Evolutionary conservation across 352 stramenopile genomes (phyloP), one percentile per base, ranked within the genome.

Genomic region (Globisporangium echinulatum): DNA sequence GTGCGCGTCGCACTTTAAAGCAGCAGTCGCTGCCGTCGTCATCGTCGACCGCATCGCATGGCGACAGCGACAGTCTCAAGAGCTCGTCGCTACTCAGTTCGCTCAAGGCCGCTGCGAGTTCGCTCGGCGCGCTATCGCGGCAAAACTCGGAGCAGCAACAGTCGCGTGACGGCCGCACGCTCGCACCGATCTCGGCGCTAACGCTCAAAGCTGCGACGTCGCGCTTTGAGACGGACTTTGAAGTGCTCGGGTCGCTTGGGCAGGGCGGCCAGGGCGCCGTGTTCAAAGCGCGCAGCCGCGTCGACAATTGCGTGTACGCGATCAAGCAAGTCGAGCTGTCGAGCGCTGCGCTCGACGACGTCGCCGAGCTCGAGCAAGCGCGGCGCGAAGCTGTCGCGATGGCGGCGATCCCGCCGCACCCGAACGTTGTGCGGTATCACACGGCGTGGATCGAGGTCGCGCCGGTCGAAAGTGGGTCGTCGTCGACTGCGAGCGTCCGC

Each of bases 371-470:
- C 13, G 74, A 83, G 67, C 78, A 91, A 63, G 79, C 77, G 10
- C 54, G 90, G 19, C 82, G 82, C 58, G 82, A 94, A 74, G 80
- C 89, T 38, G 79, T 82, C 7, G 78, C 80, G 3, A 94, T 92
- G 84, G 80, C 82, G 5, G 73, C 70, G 0, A 85, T 94, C 68
- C 66, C 75, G 15, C 72, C 74, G 4, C 82, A 94, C 66, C 36
- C 53, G 1, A 94, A 94, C 54, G 81, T 94, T 5, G 80, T 94
- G 50, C 74, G 80, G 5, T 94, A 94, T 59, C 82, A 92, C 62
- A 90, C 79, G 6, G 77, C 84, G 0, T 94, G 82, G 84, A 75
- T 88, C 7, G 84, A 94, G 61, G 68, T 85, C 17, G 69, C 85
- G 37, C 58, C 61, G 37, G 48, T 62, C 46, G 43, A 75, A n/a